Evolutionary conservation across 306 rosid species (phyloP).

Genomic region (Ormosia semicastrata): DNA sequence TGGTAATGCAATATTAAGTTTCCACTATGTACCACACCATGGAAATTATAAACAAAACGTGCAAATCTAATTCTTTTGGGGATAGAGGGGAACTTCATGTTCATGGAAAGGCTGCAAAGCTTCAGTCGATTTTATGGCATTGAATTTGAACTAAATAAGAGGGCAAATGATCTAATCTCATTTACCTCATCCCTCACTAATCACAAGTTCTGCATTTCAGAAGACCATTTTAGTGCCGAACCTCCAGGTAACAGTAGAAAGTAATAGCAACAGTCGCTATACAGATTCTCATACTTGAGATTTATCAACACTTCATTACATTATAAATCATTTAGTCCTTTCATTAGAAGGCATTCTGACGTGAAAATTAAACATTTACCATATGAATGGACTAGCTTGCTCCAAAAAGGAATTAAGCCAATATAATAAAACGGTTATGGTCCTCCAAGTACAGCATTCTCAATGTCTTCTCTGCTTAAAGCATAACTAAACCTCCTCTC

Average conservation of each 20-base stretch:
- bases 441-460: slow-evolving; percentile 97
- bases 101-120: neutral
- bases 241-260: neutral
- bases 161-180: neutral
- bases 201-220: no score
- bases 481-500: slow-evolving; percentile 96
- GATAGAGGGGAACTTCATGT: neutral
- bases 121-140: neutral
- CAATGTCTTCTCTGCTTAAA: slow-evolving; percentile 92
- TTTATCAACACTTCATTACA: neutral
- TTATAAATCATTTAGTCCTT: neutral
- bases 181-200: no score
- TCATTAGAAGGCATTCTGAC: slow-evolving; percentile 2
- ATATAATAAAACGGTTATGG: slow-evolving; percentile 43
- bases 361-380: neutral
- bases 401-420: slow-evolving; percentile 15
- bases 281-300: neutral
- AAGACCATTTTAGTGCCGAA: neutral
- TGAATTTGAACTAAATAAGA: neutral
- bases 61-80: neutral
- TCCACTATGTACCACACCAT: neutral
- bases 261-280: neutral
- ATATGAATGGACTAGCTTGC: neutral
- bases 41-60: neutral
- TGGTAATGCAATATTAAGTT: neutral